A percentile compares a stretch with the other conserved stretches of the same genome.
phyloP scores from a whole-genome alignment of 192 early-diverging fungal species.

The Obelidium mucronatum region DNA sequence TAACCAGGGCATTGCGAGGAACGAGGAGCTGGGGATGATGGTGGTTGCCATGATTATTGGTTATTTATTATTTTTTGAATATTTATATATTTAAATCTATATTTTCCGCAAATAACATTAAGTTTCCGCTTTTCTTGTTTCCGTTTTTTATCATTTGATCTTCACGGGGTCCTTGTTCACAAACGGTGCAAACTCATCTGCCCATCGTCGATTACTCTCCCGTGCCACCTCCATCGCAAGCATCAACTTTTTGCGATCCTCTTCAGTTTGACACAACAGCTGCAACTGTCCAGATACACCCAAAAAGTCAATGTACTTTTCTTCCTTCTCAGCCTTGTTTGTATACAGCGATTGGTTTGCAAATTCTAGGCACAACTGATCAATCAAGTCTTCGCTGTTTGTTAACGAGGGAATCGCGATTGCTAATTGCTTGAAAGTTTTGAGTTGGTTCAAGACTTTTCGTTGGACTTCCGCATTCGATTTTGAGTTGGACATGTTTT shows the following conservation, averaged over 20 bases:
- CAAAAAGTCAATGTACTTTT: slow-evolving; percentile 17
- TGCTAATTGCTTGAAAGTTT: slow-evolving; percentile 7
- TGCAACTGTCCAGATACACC: slow-evolving; percentile 15
- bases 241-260: slow-evolving; percentile 26
- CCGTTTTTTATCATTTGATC: too few relatives aligned
- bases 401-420: slow-evolving; percentile 19
- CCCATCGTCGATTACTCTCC: background rate
- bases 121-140: too few relatives aligned
- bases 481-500: background rate
- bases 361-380: slow-evolving; percentile 21
- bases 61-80: background rate
- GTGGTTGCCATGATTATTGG: background rate
- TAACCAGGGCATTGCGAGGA: background rate
- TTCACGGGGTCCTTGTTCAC: background rate
- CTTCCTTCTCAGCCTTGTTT: background rate
- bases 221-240: slow-evolving; percentile 18
- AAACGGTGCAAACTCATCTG: background rate
- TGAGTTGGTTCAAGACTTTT: slow-evolving; percentile 5
- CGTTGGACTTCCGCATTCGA: background rate
- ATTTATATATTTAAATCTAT: background rate
- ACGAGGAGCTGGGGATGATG: background rate
- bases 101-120: background rate
- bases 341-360: slow-evolving; percentile 1
- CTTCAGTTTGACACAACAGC: slow-evolving; percentile 5
- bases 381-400: background rate